Base-by-base conservation (phyloP, 2,329 filamentous ascomycete genomes). In the Trichoderma sp. region DNA sequence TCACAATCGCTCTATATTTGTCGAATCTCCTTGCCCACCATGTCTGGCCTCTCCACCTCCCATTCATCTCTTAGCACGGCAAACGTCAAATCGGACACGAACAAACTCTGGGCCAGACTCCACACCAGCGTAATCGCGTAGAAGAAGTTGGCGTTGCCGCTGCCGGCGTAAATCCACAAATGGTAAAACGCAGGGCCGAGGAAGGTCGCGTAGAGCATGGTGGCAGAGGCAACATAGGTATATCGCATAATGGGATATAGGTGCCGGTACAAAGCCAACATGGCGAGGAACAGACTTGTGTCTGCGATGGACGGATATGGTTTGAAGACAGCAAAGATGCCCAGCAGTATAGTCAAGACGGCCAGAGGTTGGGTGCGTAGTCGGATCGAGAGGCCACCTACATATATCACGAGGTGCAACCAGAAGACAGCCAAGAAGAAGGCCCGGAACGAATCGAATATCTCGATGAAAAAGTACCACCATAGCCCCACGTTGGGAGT, bases 401-500 rank as follows among this genome's bases (percentile, higher is more conserved):
- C 92, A 80, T 99, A 99, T 49, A 92, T 91, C 0, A 92, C 89
- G 69, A 98, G 88, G 78, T 99, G 96, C 71, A 99, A 87, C 94
- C 96, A 98, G 83, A 99, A 99, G 60, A 99, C 94, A 67, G 92
- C 96, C 3, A 99, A 87, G 85, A 98, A 99, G 85, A 99, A 99
- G 74, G 92, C 91, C 49, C 96, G 88, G 86, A 99, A 99, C 0
- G 94, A 95, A 81, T 99, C 96, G 79, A 99, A 99, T 89, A 99
- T 99, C 78, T 99, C 95, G 74, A 96, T 97, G 78, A 99, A 98
- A 82, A 99, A 99, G 81, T 99, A 99, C 96, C 96, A 99, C 96
- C 96, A 99, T 1, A 99, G 85, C 1, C 96, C 96, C 35, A 96
- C 92, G 73, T 98, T 99, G 14, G 96, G 96, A 0, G 95, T 96